Evolutionary conservation across 2,329 filamentous ascomycete species (phyloP).

Genomic region (Zymoseptoria passerinii): DNA sequence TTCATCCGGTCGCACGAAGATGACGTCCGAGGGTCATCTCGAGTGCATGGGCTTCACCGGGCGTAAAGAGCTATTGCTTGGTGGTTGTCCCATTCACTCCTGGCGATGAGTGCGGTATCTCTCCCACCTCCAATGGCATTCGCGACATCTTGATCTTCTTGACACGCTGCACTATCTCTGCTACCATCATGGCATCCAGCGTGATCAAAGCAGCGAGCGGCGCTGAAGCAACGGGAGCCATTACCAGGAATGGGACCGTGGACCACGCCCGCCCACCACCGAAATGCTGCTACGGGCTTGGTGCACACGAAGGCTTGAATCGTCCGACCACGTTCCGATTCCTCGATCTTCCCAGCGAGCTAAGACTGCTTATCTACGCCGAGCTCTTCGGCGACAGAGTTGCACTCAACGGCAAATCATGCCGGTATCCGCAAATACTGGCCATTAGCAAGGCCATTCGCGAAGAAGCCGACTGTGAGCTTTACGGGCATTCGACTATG

Average conservation of each 20-base stretch:
- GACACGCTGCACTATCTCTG: background rate
- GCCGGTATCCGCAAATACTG: background rate
- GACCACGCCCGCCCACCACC: background rate
- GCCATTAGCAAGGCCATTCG: background rate
- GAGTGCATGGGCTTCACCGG: background rate
- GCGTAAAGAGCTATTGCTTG: background rate
- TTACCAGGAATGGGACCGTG: background rate
- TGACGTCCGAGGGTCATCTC: background rate
- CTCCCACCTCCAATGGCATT: background rate
- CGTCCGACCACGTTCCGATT: constrained; percentile 5
- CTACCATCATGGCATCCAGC: background rate
- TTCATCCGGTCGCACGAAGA: background rate
- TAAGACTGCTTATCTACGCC: constrained; percentile 12
- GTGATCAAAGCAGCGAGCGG: background rate
- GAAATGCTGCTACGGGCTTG: background rate
- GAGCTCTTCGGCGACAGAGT: background rate
- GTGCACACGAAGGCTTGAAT: background rate
- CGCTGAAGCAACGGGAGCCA: background rate
- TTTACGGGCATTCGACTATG: background rate
- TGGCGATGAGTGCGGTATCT: background rate
- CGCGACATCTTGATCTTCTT: background rate
- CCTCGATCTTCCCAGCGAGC: constrained; percentile 11
- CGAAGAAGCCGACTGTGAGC: background rate
- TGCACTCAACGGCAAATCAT: background rate
- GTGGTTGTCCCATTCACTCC: background rate